These are phyloP conservation scores for Suhomyces sp. DNA, from an alignment of 805 yeast species.

Conservation along the genomic window DNA sequence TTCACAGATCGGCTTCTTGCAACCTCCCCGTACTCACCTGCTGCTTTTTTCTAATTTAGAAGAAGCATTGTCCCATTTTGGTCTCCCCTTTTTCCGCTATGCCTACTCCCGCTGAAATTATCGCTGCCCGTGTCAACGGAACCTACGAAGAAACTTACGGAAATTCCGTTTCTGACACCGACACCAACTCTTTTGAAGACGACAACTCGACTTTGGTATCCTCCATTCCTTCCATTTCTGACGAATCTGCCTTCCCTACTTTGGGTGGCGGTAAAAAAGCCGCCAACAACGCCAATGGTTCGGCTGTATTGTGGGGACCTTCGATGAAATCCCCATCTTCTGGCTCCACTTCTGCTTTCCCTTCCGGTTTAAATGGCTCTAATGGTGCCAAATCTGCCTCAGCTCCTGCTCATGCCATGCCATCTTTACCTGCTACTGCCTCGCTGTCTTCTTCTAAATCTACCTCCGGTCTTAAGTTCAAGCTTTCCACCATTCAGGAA, in stretches of 20 bases:
- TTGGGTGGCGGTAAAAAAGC: slow-evolving; percentile 50
- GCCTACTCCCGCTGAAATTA: slow-evolving; percentile 49
- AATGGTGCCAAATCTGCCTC: slow-evolving; percentile 17
- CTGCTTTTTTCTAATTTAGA: background rate
- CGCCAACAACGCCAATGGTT: slow-evolving; percentile 23
- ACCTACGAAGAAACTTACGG: slow-evolving; percentile 13
- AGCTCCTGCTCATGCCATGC: slow-evolving; percentile 9
- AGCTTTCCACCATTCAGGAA: slow-evolving; percentile 66
- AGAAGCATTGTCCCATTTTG: slow-evolving; percentile 7
- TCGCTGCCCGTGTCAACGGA: slow-evolving; percentile 44
- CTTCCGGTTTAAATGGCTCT: slow-evolving; percentile 8
- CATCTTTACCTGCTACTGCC: slow-evolving; percentile 14
- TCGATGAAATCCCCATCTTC: slow-evolving; percentile 20
- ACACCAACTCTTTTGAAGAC: slow-evolving; percentile 7
- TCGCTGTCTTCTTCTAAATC: slow-evolving; percentile 16
- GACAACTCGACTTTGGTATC: slow-evolving; percentile 8
- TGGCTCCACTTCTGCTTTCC: slow-evolving; percentile 15
- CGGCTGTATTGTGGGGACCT: slow-evolving; percentile 43
- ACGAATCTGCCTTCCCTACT: slow-evolving; percentile 63
- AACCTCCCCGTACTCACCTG: background rate
- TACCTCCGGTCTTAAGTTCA: slow-evolving; percentile 25
- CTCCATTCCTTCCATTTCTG: slow-evolving; percentile 37
- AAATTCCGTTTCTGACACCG: slow-evolving; percentile 14
- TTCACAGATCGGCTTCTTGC: background rate
- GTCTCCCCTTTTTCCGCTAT: slow-evolving; percentile 17